phyloP scores from a whole-genome alignment of 768 basidiomycete species.

The Pleurotus salmoneostramineus region DNA sequence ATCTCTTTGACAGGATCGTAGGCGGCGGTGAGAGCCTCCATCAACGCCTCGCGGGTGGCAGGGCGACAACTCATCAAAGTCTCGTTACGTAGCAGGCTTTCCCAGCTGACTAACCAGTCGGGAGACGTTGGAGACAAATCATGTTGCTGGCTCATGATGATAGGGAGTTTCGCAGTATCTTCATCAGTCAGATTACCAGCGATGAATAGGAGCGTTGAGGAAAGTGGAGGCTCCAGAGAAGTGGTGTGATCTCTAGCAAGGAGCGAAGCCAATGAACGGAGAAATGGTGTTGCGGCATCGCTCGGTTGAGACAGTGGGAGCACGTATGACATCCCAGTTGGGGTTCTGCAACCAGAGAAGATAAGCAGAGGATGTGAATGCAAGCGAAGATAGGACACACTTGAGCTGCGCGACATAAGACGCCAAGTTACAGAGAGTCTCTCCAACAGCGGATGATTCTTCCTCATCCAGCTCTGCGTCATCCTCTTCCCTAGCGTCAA shows the following conservation, averaged over 20 bases:
- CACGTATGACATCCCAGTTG: slow-evolving; percentile 38
- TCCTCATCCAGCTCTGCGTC: slow-evolving; percentile 52
- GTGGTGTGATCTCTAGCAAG: slow-evolving; percentile 60
- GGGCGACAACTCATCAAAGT: slow-evolving; percentile 43
- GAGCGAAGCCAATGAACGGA: slow-evolving; percentile 59
- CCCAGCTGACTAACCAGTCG: slow-evolving; percentile 71
- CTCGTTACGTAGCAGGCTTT: slow-evolving; percentile 40
- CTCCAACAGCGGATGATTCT: slow-evolving; percentile 61
- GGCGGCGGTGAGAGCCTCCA: slow-evolving; percentile 52
- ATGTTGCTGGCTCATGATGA: slow-evolving; percentile 62
- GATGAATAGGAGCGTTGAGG: slow-evolving; percentile 59
- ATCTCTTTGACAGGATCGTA: slow-evolving; percentile 72
- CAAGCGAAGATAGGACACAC: slow-evolving; percentile 35
- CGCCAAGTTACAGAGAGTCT: slow-evolving; percentile 54
- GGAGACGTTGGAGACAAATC: slow-evolving; percentile 69
- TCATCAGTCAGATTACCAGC: slow-evolving; percentile 66
- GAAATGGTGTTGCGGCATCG: slow-evolving; percentile 55
- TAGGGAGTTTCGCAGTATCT: slow-evolving; percentile 61
- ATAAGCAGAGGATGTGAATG: slow-evolving; percentile 3
- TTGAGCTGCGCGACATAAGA: slow-evolving; percentile 54
- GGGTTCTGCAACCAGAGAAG: slow-evolving; percentile 23
- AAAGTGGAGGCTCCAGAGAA: slow-evolving; percentile 56
- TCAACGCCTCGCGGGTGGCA: slow-evolving; percentile 49
- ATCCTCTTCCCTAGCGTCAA: slow-evolving; percentile 63
- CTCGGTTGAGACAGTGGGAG: slow-evolving; percentile 53